Evolutionary conservation across 2,329 filamentous ascomycete genomes (phyloP), one percentile per base, ranked within the genome.

Genomic region (Fusarium tjaetaba): DNA sequence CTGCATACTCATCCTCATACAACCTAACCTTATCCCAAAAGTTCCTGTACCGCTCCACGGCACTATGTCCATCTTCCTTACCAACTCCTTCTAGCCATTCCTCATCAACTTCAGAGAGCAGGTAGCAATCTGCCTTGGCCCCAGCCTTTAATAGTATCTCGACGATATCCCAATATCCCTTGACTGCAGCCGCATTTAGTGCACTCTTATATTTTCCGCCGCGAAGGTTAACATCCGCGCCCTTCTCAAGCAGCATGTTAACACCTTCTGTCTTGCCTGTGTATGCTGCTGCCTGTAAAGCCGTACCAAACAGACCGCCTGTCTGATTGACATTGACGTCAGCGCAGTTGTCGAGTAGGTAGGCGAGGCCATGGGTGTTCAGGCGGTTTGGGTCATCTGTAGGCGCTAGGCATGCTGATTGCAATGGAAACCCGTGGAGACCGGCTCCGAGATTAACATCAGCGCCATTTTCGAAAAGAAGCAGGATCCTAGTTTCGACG

Each of bases 351-450:
- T 26, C 0, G 1, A 45, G 16, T 45, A 45, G n/a, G 11, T 1
- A 45, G 15, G 18, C 11, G 4, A 45, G 42, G 5, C 42, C 42
- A 6, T 0, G 0, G 0, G n/a, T 5, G 41, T 42, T 24, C 0
- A 7, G 22, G 1, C 6, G 1, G 14, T 3, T 4, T 4, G 5
- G 1, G 14, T 4, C 0, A 1, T 0, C 0, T 42, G 5, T 7
- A 4, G n/a, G 41, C 0, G 15, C n/a, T 43, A 24, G 11, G 1
- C 42, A 43, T 0, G 42, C 42, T 1, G 42, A 43, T 26, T 45
- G 42, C 16, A 26, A 26, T 4, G 42, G 42, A 3, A 5, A 45
- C 0, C n/a, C 42, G 13, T 45, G 3, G 7, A 18, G 7, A 26
- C 42, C 42, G 4, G 15, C 42, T 9, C n/a, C n/a, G 7, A 45